phyloP scores from a whole-genome alignment of 768 basidiomycete species.

The Leucocoprinus sp. region DNA sequence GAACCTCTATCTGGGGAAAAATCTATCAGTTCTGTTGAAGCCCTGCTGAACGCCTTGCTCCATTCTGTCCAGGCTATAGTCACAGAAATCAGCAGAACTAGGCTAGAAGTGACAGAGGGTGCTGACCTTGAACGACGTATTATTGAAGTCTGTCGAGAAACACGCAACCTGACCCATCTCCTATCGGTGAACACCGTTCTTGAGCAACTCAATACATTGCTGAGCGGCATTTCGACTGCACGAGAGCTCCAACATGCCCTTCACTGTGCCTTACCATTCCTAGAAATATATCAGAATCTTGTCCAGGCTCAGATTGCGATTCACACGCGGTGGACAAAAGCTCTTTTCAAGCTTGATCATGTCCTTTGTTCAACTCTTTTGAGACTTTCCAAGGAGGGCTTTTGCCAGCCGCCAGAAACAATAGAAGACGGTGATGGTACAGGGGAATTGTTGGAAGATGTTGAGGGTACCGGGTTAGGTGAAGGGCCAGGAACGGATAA shows the following conservation, averaged over 20 bases:
- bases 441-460: conserved; percentile 39
- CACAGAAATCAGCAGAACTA: conserved; percentile 16
- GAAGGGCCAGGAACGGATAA: conserved; percentile 81
- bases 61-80: conserved; percentile 57
- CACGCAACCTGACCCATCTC: conserved; percentile 37
- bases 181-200: conserved; percentile 40
- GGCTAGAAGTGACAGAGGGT: conserved; percentile 13
- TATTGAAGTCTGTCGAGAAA: conserved; percentile 34
- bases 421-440: conserved; percentile 49
- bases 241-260: conserved; percentile 26
- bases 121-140: conserved; percentile 40
- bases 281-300: conserved; percentile 53
- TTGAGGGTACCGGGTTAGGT: conserved; percentile 81
- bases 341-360: conserved; percentile 79
- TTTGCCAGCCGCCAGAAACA: conserved; percentile 81
- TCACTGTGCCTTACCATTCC: conserved; percentile 63
- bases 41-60: conserved; percentile 55
- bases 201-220: conserved; percentile 29
- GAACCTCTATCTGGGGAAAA: neutral
- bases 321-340: conserved; percentile 59
- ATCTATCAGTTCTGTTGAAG: conserved; percentile 20
- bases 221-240: conserved; percentile 30
- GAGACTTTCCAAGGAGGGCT: conserved; percentile 76
- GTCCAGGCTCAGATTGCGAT: conserved; percentile 47
- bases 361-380: conserved; percentile 68